Evolutionary conservation across 2,329 filamentous ascomycete species (phyloP), one percentile per base, ranked within the genome.

Genomic region (Leptographium procerum): DNA sequence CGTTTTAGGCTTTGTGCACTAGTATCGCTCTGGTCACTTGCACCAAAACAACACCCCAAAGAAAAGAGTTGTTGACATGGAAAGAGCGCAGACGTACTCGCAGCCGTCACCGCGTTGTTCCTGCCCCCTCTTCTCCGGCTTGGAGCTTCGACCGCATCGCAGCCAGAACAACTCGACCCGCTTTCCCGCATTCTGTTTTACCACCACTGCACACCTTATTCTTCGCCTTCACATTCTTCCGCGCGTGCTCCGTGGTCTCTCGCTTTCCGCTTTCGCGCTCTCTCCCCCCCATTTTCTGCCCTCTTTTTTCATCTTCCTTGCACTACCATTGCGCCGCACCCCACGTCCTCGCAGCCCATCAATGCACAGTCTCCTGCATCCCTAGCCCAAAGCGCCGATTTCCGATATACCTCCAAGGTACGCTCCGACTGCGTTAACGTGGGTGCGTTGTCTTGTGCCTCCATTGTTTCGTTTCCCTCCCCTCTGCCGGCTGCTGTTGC

Each of bases 331-430:
- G 55, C 60, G 45, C 52, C 57, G 50, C 57, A 63, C 61, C 60
- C 61, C 62, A 63, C 62, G 62, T 60, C 59, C 40, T 59, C 59
- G 58, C 60, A 60, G 59, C 57, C 58, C 58, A 52, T 61, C 43
- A 57, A 57, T 62, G 61, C 59, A 60, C 36, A 56, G 29, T 51
- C 53, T 22, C 60, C 61, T 60, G 61, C 61, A 60, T 60, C 60
- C 16, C 57, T 61, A 61, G 58, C 29, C 57, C 60, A 52, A 50
- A 40, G 22, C 54, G 50, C 52, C 58, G 57, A 48, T 40, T 48
- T 54, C n/a, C n/a, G 36, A 26, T 13, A 40, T 43, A 57, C 48
- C 34, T 29, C 19, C 26, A 16, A 33, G 40, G 33, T 52, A 58
- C 33, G 40, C 28, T 22, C 5, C 13, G 40, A 28, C 26, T 51